Conservation (phyloP, 2,329 filamentous ascomycete species). For the Nemania abortiva region DNA sequence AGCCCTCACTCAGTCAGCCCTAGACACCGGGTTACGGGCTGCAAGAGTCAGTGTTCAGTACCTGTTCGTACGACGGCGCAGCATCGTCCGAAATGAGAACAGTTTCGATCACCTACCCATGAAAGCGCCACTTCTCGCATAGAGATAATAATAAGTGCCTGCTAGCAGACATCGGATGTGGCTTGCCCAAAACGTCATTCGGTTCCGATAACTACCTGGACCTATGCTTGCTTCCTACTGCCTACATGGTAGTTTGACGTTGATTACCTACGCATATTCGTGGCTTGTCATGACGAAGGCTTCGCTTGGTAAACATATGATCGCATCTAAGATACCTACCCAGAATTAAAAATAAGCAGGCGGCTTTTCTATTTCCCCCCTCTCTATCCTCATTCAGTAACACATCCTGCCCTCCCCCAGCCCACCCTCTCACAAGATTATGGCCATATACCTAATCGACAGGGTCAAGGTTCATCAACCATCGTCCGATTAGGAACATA, state of each 20-base stretch:
- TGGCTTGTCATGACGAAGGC: not conserved
- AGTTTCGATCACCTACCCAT: slow-evolving; percentile 15
- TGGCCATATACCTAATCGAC: not conserved
- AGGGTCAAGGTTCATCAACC: not conserved
- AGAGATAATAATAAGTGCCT: not conserved
- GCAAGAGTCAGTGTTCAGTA: not conserved
- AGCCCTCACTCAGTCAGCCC: slow-evolving; percentile 14
- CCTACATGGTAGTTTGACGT: not conserved
- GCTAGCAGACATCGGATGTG: not conserved
- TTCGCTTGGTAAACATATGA: not conserved
- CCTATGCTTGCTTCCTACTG: not conserved
- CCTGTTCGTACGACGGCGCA: not conserved
- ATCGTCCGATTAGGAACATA: not conserved
- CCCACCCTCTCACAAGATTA: not conserved
- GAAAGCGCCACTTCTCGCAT: slow-evolving; percentile 18
- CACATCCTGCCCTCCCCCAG: not conserved
- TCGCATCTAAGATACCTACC: not conserved
- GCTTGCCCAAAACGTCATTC: slow-evolving; percentile 10
- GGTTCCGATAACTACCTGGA: not conserved
- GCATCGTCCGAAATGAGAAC: not conserved
- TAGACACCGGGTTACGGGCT: slow-evolving; percentile 12
- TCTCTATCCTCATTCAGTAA: not conserved
- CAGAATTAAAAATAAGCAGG: not conserved
- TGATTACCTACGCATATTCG: not conserved
- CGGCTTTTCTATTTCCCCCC: no score